Percentiles rank a stretch among this genome's conserved stretches.
These are phyloP conservation scores for Ustulina deusta DNA, from an alignment of 2,329 filamentous ascomycete species.

Conservation along the genomic window DNA sequence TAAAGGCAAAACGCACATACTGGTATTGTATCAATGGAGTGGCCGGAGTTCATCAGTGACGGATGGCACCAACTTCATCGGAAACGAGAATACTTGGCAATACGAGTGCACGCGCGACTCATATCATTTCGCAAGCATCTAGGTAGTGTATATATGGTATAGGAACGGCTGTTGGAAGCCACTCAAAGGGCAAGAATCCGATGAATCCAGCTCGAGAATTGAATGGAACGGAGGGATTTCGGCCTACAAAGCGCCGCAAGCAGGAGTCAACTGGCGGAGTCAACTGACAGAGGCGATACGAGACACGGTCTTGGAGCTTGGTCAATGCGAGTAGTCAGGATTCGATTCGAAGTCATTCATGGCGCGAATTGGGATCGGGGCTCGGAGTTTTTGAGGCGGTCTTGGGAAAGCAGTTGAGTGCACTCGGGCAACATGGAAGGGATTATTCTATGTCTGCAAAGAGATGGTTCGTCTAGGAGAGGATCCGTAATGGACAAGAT, in stretches of 20 bases:
- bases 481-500: conserved; percentile 3
- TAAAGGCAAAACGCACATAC: conserved; percentile 28
- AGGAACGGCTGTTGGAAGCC: not conserved
- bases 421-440: conserved; percentile 26
- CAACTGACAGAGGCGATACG: conserved; percentile 4
- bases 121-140: conserved; percentile 15
- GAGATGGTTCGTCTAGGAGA: conserved; percentile 1
- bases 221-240: not conserved
- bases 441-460: conserved; percentile 20
- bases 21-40: conserved; percentile 7
- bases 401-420: conserved; percentile 5
- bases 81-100: conserved; percentile 1
- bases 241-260: conserved; percentile 9
- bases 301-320: conserved; percentile 1
- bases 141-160: conserved; percentile 23
- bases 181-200: not conserved
- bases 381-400: not conserved
- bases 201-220: conserved; percentile 1
- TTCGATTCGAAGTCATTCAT: conserved; percentile 16
- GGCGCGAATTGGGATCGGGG: conserved; percentile 20
- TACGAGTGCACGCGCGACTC: conserved; percentile 15
- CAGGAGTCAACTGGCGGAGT: conserved; percentile 1
- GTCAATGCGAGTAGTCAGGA: conserved; percentile 9
- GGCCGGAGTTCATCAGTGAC: conserved; percentile 1
- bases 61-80: conserved; percentile 9